phyloP scores from a whole-genome alignment of 2,329 filamentous ascomycete species.

The Xylariaceae sp. region DNA sequence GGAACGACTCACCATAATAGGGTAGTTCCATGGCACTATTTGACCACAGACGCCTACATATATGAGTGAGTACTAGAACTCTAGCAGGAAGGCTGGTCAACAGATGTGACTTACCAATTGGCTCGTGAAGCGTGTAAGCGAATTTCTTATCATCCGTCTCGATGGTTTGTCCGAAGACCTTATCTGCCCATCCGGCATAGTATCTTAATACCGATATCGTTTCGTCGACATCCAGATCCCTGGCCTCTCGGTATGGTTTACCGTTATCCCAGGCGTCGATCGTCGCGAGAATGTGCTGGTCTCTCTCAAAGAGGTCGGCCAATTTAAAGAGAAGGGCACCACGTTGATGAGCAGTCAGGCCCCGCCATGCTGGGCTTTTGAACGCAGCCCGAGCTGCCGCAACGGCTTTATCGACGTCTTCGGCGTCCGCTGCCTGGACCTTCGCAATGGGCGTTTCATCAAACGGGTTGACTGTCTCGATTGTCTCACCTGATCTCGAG shows the following conservation, averaged over 20 bases:
- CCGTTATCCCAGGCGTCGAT: slow-evolving; percentile 89
- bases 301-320: slow-evolving; percentile 78
- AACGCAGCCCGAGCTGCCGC: slow-evolving; percentile 84
- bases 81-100: neutral
- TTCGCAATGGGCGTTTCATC: slow-evolving; percentile 83
- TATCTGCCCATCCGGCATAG: slow-evolving; percentile 90
- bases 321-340: slow-evolving; percentile 73
- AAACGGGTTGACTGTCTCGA: slow-evolving; percentile 88
- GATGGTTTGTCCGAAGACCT: slow-evolving; percentile 85
- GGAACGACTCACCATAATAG: slow-evolving; percentile 52
- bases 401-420: slow-evolving; percentile 82
- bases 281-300: slow-evolving; percentile 73
- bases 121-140: slow-evolving; percentile 81
- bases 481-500: slow-evolving; percentile 82
- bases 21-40: slow-evolving; percentile 91
- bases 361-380: slow-evolving; percentile 66
- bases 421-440: slow-evolving; percentile 84
- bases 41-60: slow-evolving; percentile 64
- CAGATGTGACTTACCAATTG: slow-evolving; percentile 47
- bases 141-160: slow-evolving; percentile 78
- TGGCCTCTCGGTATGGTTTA: slow-evolving; percentile 77
- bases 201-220: slow-evolving; percentile 74
- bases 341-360: slow-evolving; percentile 70
- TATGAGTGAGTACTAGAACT: slow-evolving; percentile 2
- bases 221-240: slow-evolving; percentile 65